Evolutionary conservation across 805 yeast genomes (phyloP).

Genomic region (Wickerhamomyces queroliae): DNA sequence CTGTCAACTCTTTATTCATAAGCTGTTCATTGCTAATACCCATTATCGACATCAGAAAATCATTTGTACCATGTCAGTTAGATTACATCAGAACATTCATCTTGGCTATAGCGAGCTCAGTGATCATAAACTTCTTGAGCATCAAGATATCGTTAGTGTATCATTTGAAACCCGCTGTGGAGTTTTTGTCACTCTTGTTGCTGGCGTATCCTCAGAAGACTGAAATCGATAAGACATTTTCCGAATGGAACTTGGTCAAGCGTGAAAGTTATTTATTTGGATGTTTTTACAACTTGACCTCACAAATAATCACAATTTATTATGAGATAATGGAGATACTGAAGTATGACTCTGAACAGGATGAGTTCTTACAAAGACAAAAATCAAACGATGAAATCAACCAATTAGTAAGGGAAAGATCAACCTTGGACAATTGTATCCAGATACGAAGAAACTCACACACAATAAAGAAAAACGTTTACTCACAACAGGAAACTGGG

Average conservation of each 20-base stretch:
- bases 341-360: too few relatives aligned
- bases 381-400: slow-evolving; percentile 8
- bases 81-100: slow-evolving; percentile 34
- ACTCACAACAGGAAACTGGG: slow-evolving; percentile 1
- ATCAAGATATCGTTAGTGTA: slow-evolving; percentile 24
- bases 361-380: slow-evolving; percentile 3
- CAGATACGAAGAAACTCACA: slow-evolving; percentile 26
- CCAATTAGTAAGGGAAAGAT: slow-evolving; percentile 21
- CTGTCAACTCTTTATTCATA: background rate
- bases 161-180: slow-evolving; percentile 29
- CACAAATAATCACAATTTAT: slow-evolving; percentile 21
- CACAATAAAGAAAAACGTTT: slow-evolving; percentile 2
- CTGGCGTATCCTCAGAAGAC: slow-evolving; percentile 36
- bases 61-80: slow-evolving; percentile 29
- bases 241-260: slow-evolving; percentile 34
- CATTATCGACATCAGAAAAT: slow-evolving; percentile 7
- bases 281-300: slow-evolving; percentile 8
- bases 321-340: background rate
- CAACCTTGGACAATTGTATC: slow-evolving; percentile 32
- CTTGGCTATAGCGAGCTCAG: slow-evolving; percentile 29
- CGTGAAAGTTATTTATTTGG: slow-evolving; percentile 35
- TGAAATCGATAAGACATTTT: slow-evolving; percentile 15
- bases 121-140: slow-evolving; percentile 22
- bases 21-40: slow-evolving; percentile 3
- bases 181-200: slow-evolving; percentile 28